Base-by-base conservation (phyloP, 352 stramenopile genomes). In the Phytophthora crassamura region DNA sequence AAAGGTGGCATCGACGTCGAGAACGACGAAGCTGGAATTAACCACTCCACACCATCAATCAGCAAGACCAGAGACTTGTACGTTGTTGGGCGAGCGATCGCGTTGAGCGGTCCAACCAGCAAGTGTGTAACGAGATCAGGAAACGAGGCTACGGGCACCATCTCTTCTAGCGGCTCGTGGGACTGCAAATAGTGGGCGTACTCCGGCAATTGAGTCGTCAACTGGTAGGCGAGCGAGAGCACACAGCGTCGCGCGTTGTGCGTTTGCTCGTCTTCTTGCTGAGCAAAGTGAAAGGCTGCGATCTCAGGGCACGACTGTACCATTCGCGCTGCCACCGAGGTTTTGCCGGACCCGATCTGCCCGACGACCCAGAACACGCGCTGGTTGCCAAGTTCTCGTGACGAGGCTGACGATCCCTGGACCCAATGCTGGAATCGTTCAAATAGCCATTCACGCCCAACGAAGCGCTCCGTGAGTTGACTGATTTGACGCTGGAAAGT, bases 221-320 rank as follows among this genome's bases (percentile, higher is more conserved):
- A 67, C 46, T 93, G 84, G 20, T 91, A 93, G 5, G 78, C 80
- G 0, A 93, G 58, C 10, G 82, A 91, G 12, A 93, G 72, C 49
- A 93, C 69, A 22, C 84, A 93, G 1, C 84, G 78, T 0, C 84
- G 56, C 15, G 78, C 69, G 20, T 61, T 88, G 30, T 90, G 84
- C n/a, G 84, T 91, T 61, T 93, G 84, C 38, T 93, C 82, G 36
- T 93, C 80, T 39, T 93, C 84, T 48, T 89, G 78, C 15, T 80
- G 66, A 16, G 82, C 82, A 43, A 93, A 89, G 51, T 93, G 84
- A 54, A 91, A 91, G 9, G 84, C 84, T 15, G 78, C 72, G 39
- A 93, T 88, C 62, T 93, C 84, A 3, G 84, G 84, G 9, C 84
- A 82, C 2, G 47, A 66, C 47, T 93, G 80, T 10, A 91, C 80